Evolutionary conservation across 2,329 filamentous ascomycete genomes (phyloP), one percentile per base, ranked within the genome.

Genomic region (Uncinocarpus reesii): DNA sequence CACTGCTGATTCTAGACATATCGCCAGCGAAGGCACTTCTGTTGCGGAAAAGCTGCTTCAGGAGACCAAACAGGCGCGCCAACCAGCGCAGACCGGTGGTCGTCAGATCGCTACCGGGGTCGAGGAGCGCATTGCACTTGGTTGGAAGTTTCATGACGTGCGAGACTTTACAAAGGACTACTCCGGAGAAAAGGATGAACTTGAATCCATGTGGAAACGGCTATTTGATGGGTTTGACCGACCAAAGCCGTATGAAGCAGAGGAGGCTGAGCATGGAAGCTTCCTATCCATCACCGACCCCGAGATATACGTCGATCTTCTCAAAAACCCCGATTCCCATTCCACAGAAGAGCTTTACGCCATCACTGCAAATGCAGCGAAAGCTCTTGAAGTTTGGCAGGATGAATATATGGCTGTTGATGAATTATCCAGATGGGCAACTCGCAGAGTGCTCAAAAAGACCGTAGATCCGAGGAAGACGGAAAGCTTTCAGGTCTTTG

Each of bases 371-470:
- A 78, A 79, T 55, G 72, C 72, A 1, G 71, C 73, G 26, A 61
- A 62, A 29, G 73, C 74, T 10, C 64, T 81, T 52, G 70, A 71
- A 55, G 60, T 68, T 34, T 75, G 77, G 65, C 78, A 81, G 57
- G 73, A 79, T 49, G 77, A 81, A 60, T 80, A 77, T 55, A 61
- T 79, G 15, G 64, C 67, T 4, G 62, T 72, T 10, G 68, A 71
- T 20, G 65, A 65, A 46, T 65, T 80, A n/a, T 75, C 78, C 49
- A 71, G 66, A 50, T 52, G 55, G 35, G 58, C 67, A 18, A 67
- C 65, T 28, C 61, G 74, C 55, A 76, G 75, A 40, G 68, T 71
- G 11, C 67, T 70, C 13, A 73, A 77, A 58, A 67, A 70, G 49
- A 67, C 71, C 35, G 63, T 65, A 11, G 66, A 71, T 32, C 70